These are phyloP conservation scores for Amphicarpaea edgeworthii DNA, from an alignment of 306 rosid genomes.

Conservation along the genomic window DNA sequence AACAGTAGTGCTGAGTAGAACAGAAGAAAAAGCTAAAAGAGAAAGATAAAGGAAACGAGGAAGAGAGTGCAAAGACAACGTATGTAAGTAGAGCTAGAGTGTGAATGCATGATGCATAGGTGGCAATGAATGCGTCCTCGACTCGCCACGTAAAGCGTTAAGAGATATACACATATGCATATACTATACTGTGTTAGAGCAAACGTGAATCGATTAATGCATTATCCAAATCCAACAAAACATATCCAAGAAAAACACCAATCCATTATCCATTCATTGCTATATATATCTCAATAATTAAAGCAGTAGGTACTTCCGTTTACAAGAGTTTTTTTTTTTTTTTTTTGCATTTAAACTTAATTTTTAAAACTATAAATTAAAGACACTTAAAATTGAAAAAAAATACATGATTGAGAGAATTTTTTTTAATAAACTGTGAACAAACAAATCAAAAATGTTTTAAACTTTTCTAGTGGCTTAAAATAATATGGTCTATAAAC, in stretches of 20 bases:
- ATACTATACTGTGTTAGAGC: neutral
- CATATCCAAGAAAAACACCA: neutral
- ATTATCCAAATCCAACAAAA: neutral
- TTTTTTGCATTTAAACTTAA: too few relatives aligned
- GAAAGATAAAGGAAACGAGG: conserved; percentile 13
- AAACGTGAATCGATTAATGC: conserved; percentile 33
- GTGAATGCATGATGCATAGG: conserved; percentile 47
- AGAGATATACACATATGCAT: neutral
- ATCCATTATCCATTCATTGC: neutral
- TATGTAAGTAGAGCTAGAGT: too few relatives aligned
- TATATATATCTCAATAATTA: neutral
- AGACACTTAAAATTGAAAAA: too few relatives aligned
- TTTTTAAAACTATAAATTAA: too few relatives aligned
- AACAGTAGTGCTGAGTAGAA: conserved; percentile 12
- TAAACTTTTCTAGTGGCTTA: too few relatives aligned
- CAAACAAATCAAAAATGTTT: too few relatives aligned
- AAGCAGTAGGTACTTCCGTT: too few relatives aligned
- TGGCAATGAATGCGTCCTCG: conserved; percentile 46
- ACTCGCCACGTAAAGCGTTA: conserved; percentile 47
- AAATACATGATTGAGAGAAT: too few relatives aligned
- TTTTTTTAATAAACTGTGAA: too few relatives aligned
- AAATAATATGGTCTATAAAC: too few relatives aligned
- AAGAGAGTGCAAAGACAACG: neutral
- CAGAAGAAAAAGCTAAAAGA: conserved; percentile 18
- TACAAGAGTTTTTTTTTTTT: too few relatives aligned